Percentiles rank a stretch among this genome's conserved stretches.
phyloP scores from a whole-genome alignment of 768 basidiomycete species.

The Leccinum ochraceum region DNA sequence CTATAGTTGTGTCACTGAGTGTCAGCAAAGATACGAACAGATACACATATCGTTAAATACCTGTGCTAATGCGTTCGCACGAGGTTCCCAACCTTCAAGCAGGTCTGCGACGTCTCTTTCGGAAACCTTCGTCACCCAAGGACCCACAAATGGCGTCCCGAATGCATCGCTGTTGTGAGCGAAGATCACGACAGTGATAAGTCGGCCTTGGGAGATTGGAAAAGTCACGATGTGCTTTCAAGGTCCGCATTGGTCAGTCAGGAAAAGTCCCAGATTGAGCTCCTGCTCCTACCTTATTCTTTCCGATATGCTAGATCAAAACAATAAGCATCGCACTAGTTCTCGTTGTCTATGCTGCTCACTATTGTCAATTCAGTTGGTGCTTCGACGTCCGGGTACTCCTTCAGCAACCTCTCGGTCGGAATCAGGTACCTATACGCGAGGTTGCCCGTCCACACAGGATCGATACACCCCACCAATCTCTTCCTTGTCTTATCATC shows the following conservation, averaged over 20 bases:
- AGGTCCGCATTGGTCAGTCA: background rate
- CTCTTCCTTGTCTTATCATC: slow-evolving; percentile 9
- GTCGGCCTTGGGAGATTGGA: slow-evolving; percentile 39
- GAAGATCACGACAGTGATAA: slow-evolving; percentile 40
- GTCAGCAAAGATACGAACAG: background rate
- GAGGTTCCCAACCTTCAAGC: slow-evolving; percentile 30
- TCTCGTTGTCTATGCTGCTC: background rate
- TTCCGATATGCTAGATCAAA: slow-evolving; percentile 28
- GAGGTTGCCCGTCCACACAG: slow-evolving; percentile 38
- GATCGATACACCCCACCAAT: slow-evolving; percentile 30
- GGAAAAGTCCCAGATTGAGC: background rate
- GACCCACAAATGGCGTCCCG: slow-evolving; percentile 34
- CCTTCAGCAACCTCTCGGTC: slow-evolving; percentile 27
- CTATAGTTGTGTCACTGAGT: slow-evolving; percentile 19
- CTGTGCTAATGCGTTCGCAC: slow-evolving; percentile 11
- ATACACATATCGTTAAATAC: background rate
- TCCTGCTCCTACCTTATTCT: slow-evolving; percentile 13
- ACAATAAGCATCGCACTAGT: slow-evolving; percentile 3
- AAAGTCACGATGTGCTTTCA: slow-evolving; percentile 42
- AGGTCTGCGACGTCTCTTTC: slow-evolving; percentile 33
- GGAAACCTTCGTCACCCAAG: slow-evolving; percentile 30
- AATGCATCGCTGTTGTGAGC: slow-evolving; percentile 28
- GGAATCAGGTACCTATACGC: slow-evolving; percentile 42
- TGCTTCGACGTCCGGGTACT: slow-evolving; percentile 33
- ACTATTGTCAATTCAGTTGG: slow-evolving; percentile 29